Percentiles rank a stretch among this genome's conserved stretches.
These are phyloP conservation scores for Hyphodiscus hymeniophilus DNA, from an alignment of 495 filamentous ascomycete species.

Conservation along the genomic window DNA sequence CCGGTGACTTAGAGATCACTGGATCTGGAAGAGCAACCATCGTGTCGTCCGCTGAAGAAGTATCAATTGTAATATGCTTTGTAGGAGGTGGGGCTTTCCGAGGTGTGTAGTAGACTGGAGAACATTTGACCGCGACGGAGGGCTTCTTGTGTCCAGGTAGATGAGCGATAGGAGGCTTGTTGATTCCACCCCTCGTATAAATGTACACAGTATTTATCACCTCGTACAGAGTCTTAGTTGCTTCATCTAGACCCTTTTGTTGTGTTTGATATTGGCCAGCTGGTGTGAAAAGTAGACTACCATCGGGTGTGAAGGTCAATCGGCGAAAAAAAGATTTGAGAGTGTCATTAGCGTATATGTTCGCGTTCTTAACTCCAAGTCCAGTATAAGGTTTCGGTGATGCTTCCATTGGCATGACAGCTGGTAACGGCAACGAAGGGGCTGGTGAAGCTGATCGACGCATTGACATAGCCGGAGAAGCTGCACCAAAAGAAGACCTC, in stretches of 20 bases:
- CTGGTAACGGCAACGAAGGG: constrained; percentile 87
- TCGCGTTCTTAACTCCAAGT: constrained; percentile 70
- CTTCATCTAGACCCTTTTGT: constrained; percentile 56
- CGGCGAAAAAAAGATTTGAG: constrained; percentile 96
- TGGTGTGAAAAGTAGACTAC: constrained; percentile 89
- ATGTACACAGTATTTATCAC: constrained; percentile 97
- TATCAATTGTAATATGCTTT: constrained; percentile 89
- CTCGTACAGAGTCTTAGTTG: constrained; percentile 67
- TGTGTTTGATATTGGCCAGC: constrained; percentile 91
- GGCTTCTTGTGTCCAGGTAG: constrained; percentile 97
- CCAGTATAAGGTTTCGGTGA: constrained; percentile 66
- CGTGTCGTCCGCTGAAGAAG: constrained; percentile 74
- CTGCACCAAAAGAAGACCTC: constrained; percentile 82
- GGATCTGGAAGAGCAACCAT: constrained; percentile 81
- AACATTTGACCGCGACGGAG: constrained; percentile 92
- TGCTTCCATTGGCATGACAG: constrained; percentile 89
- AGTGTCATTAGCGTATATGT: constrained; percentile 94
- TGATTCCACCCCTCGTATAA: constrained; percentile 92
- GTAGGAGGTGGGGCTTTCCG: constrained; percentile 60
- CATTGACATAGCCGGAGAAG: constrained; percentile 57
- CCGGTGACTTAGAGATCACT: constrained; percentile 42
- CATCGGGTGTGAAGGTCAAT: constrained; percentile 90
- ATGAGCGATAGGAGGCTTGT: constrained; percentile 95
- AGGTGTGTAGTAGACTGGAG: constrained; percentile 78
- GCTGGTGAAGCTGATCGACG: constrained; percentile 92